These are phyloP conservation scores for Collybia nuda DNA, from an alignment of 768 basidiomycete species.

Conservation along the genomic window DNA sequence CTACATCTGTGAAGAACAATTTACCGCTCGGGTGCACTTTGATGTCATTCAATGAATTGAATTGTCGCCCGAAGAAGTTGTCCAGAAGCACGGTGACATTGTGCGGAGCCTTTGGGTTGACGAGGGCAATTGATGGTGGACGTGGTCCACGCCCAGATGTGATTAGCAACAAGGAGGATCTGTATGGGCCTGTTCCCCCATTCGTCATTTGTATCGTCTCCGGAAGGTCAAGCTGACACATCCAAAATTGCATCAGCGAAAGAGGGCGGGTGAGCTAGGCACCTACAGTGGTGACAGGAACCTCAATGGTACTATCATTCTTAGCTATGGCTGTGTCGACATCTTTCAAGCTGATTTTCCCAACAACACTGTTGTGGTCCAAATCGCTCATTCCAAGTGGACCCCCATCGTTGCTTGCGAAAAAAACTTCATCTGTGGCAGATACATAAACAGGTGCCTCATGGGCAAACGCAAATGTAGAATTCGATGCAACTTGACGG, in stretches of 20 bases:
- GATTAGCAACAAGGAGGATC: conserved; percentile 56
- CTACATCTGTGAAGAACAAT: conserved; percentile 74
- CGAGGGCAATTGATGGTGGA: conserved; percentile 62
- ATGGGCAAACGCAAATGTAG: conserved; percentile 71
- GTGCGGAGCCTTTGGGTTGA: conserved; percentile 63
- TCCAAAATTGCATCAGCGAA: conserved; percentile 1
- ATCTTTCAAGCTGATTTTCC: conserved; percentile 60
- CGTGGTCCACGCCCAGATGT: conserved; percentile 64
- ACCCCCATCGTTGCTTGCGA: conserved; percentile 70
- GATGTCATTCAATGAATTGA: conserved; percentile 80
- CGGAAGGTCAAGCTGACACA: conserved; percentile 52
- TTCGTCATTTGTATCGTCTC: conserved; percentile 69
- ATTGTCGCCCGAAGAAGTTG: conserved; percentile 79
- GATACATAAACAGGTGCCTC: conserved; percentile 73
- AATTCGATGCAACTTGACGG: conserved; percentile 56
- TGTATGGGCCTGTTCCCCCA: conserved; percentile 64
- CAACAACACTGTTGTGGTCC: conserved; percentile 61
- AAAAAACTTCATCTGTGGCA: conserved; percentile 72
- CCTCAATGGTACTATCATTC: conserved; percentile 37
- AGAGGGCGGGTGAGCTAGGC: not conserved
- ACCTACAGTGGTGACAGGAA: conserved; percentile 46
- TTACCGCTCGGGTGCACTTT: conserved; percentile 72
- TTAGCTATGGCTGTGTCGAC: conserved; percentile 45
- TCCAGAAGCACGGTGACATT: conserved; percentile 71
- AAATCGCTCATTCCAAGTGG: conserved; percentile 61